A percentile compares a stretch with the other conserved stretches of the same genome.
phyloP scores from a whole-genome alignment of 352 stramenopile genomes.

The Globisporangium recalcitrans region DNA sequence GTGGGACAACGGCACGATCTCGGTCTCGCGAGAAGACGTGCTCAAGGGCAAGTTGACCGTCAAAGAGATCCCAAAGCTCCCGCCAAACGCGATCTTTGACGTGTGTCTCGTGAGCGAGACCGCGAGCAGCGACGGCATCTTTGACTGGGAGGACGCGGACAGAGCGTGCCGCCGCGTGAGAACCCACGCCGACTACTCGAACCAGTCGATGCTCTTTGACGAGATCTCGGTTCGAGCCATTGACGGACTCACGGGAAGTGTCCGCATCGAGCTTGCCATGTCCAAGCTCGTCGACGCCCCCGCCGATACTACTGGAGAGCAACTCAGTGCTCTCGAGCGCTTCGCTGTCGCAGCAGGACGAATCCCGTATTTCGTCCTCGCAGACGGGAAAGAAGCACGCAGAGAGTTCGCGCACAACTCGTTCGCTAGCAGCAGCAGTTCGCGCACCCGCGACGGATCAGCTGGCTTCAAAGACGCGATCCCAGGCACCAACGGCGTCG shows the following conservation, averaged over 20 bases:
- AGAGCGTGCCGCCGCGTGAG: constrained; percentile 39
- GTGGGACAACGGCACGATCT: constrained; percentile 72
- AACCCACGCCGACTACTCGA: constrained; percentile 77
- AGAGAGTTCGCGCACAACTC: constrained; percentile 32
- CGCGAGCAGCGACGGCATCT: constrained; percentile 55
- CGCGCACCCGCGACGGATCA: neutral
- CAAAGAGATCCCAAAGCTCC: constrained; percentile 64
- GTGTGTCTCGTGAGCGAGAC: constrained; percentile 73
- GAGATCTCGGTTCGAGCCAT: constrained; percentile 39
- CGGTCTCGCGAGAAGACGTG: constrained; percentile 64
- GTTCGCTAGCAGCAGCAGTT: constrained; percentile 21
- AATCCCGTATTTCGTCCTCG: constrained; percentile 58
- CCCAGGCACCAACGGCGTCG: constrained; percentile 32
- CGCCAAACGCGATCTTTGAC: constrained; percentile 64
- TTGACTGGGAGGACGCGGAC: constrained; percentile 35
- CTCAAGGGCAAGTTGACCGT: constrained; percentile 33
- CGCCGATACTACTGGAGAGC: neutral
- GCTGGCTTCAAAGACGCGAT: constrained; percentile 28
- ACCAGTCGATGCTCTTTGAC: constrained; percentile 60
- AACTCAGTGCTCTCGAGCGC: constrained; percentile 11
- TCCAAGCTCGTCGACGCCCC: constrained; percentile 46
- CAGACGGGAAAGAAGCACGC: constrained; percentile 42
- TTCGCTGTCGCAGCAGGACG: constrained; percentile 27
- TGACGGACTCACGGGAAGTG: constrained; percentile 31
- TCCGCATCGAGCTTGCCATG: constrained; percentile 44